Base-by-base conservation (phyloP, 495 filamentous ascomycete genomes). In the Daldinia loculata region DNA sequence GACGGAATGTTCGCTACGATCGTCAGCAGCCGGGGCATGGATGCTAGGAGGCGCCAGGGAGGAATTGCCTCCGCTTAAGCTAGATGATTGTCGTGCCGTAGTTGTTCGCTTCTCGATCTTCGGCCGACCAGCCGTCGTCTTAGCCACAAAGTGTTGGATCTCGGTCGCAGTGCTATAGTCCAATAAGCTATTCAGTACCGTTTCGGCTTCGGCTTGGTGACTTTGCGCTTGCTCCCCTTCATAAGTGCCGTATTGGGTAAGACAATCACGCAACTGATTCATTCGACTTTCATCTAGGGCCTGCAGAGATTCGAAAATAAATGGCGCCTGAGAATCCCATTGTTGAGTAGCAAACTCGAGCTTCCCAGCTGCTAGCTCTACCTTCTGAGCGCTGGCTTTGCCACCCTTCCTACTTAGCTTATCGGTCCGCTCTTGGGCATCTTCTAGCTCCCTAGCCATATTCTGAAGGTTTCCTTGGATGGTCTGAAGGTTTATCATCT, bases 321-420 rank as follows among this genome's bases (percentile, higher is more conserved):
- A 98, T 6, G 96, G 96, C 36, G 96, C 93, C 77, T 97, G 92
- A 8, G 95, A 96, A 36, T 97, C 91, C 96, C 96, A 99, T 78
- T 97, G 91, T 67, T 90, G 87, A 55, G 81, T 88, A 4, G 94
- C 91, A 70, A 87, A 89, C 56, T 97, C 92, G 14, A 95, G 86
- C 50, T 91, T 89, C 12, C 89, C 81, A 0, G 89, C 82, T 4
- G 95, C 95, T 57, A 84, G 85, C 8, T 95, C 91, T 41, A 97
- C 87, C 79, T 93, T 97, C 39, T 89, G 89, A n/a, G 89, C 80
- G 51, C 89, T 91, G 26, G 92, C 91, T 76, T 92, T 94, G 26
- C 87, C 86, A 39, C 92, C 93, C 77, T 92, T 95, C 52, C 86
- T 91, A 75, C 81, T 89, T 38, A 96, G 85, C 80, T 96, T 99